Conservation (phyloP, 2,329 filamentous ascomycete genomes). For the Aureobasidium mangrovei region DNA sequence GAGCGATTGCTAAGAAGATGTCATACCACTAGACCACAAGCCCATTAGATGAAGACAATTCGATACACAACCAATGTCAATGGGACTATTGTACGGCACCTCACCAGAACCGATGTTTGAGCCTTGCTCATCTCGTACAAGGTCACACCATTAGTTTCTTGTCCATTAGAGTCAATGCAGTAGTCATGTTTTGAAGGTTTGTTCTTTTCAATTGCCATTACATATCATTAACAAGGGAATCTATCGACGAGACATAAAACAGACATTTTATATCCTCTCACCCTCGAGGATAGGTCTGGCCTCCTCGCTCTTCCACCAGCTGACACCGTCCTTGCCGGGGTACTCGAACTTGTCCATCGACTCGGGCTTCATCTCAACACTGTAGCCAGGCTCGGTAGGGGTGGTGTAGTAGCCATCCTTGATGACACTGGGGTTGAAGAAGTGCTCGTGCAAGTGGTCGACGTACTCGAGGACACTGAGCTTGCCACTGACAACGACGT, state of each 20-base stretch:
- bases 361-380: slow-evolving; percentile 84
- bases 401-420: slow-evolving; percentile 83
- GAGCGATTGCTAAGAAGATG: slow-evolving; percentile 13
- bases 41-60: not conserved
- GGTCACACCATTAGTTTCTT: too few species aligned
- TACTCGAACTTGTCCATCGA: slow-evolving; percentile 75
- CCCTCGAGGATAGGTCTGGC: slow-evolving; percentile 65
- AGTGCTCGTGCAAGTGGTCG: slow-evolving; percentile 90
- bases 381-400: slow-evolving; percentile 73
- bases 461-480: slow-evolving; percentile 81
- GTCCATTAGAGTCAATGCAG: too few species aligned
- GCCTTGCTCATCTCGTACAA: too few species aligned
- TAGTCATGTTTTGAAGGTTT: not conserved
- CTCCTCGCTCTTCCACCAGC: slow-evolving; percentile 79
- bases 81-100: too few species aligned
- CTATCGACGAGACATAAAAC: not conserved
- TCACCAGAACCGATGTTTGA: too few species aligned
- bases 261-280: slow-evolving; percentile 30
- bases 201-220: not conserved
- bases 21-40: slow-evolving; percentile 14
- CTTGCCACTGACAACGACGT: slow-evolving; percentile 76
- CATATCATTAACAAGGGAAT: slow-evolving; percentile 3
- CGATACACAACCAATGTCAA: too few species aligned
- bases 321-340: slow-evolving; percentile 66
- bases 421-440: slow-evolving; percentile 70